Base-by-base conservation (phyloP, 2,329 filamentous ascomycete species). In the Lachnellula cervina region DNA sequence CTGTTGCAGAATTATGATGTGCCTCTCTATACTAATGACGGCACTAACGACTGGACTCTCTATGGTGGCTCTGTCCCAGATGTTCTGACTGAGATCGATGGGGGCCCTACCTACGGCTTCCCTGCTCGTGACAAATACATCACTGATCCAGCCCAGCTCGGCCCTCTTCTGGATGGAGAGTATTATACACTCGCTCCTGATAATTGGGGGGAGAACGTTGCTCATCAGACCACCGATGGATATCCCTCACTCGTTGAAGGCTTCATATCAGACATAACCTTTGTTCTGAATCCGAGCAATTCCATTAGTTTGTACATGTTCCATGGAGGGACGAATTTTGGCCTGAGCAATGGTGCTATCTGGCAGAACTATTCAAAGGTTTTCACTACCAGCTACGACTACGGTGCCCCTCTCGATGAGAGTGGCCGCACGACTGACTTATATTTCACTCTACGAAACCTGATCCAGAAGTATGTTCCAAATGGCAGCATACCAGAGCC, bases 291-390 rank as follows among this genome's bases (percentile, higher is more conserved):
- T 1, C 70, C 69, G 25, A 71, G 72, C 44, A 68, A 70, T 47
- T 76, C 75, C 0, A 75, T 80, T 57, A 78, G 72, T 63, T 62
- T 80, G 52, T 80, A 79, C 63, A 79, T 80, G 77, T 75, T 80
- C 57, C 77, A 80, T 58, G 78, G 78, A 4, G 77, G 77, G 1
- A 80, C 77, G 2, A 80, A 78, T 55, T 80, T 74, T 57, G 78
- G 71, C 0, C 77, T 78, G 56, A 66, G 73, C 21, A 78, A 75
- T 60, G 77, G 77, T 7, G 74, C 72, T 1, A 64, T 76, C 11
- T 77, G 74, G 71, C 68, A 69, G 48, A 71, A 74, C 51, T 66
- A 66, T 8, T 70, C 72, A 17, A 70, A 70, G 6, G 69, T 68
- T 17, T 73, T 77, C 49, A 78, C 73, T 0, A 74, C 74, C 2